Evolutionary conservation across 1,139 yeast genomes (phyloP).

Genomic region (Pichia sp.): DNA sequence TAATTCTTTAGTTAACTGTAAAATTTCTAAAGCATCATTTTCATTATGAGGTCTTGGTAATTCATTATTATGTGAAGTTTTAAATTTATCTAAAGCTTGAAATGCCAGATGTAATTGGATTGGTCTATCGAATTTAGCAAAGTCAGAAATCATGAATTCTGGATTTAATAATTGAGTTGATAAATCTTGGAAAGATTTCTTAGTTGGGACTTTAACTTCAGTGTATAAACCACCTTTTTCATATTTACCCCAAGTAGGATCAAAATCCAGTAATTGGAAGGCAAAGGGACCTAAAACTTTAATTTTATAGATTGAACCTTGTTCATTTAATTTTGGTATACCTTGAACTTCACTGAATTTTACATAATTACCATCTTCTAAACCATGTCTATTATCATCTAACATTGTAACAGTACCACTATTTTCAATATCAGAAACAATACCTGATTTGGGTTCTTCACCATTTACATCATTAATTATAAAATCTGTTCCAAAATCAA

Average conservation of each 20-base stretch:
- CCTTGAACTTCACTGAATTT: slow-evolving; percentile 87
- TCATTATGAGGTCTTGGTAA: slow-evolving; percentile 75
- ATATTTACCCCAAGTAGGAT: slow-evolving; percentile 54
- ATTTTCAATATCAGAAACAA: slow-evolving; percentile 80
- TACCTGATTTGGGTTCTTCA: slow-evolving; percentile 85
- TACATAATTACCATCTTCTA: slow-evolving; percentile 87
- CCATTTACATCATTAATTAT: slow-evolving; percentile 82
- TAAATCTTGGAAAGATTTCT: slow-evolving; percentile 57
- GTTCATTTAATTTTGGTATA: slow-evolving; percentile 52
- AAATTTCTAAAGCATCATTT: slow-evolving; percentile 66
- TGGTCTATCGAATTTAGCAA: slow-evolving; percentile 90
- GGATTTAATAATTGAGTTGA: slow-evolving; percentile 65
- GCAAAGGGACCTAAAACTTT: slow-evolving; percentile 93
- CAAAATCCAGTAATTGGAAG: slow-evolving; percentile 56
- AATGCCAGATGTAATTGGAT: slow-evolving; percentile 85
- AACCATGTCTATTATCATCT: slow-evolving; percentile 88
- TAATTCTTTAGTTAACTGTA: slow-evolving; percentile 55
- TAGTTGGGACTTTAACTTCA: slow-evolving; percentile 81
- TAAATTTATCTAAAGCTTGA: slow-evolving; percentile 79
- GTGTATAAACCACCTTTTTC: slow-evolving; percentile 83
- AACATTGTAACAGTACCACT: slow-evolving; percentile 89
- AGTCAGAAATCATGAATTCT: slow-evolving; percentile 75
- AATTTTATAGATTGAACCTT: slow-evolving; percentile 62
- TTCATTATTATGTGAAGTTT: slow-evolving; percentile 50
- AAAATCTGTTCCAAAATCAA: slow-evolving; percentile 81